phyloP scores from a whole-genome alignment of 2,329 filamentous ascomycete genomes.

The Ustulina deusta region DNA sequence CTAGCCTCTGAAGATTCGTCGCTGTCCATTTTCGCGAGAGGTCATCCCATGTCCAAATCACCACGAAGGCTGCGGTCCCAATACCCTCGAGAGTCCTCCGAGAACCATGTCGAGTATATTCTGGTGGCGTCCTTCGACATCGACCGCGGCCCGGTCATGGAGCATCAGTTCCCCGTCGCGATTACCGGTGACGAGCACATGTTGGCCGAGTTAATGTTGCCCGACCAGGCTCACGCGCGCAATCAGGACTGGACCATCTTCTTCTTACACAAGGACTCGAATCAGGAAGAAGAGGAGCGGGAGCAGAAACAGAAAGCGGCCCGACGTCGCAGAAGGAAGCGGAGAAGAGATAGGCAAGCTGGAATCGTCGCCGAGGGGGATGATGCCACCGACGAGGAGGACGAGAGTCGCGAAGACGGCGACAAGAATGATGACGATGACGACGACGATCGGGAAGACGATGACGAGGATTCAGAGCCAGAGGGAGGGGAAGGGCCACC shows the following conservation, averaged over 20 bases:
- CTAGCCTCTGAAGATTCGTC: conserved; percentile 71
- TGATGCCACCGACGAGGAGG: conserved; percentile 57
- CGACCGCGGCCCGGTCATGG: conserved; percentile 95
- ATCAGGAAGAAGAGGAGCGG: conserved; percentile 82
- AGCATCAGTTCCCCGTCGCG: conserved; percentile 94
- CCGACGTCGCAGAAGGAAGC: conserved; percentile 63
- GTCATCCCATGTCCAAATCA: conserved; percentile 64
- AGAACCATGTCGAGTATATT: conserved; percentile 99
- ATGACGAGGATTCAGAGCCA: conserved; percentile 66
- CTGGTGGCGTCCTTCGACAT: conserved; percentile 98
- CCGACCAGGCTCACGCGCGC: conserved; percentile 93
- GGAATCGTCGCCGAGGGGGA: conserved; percentile 61
- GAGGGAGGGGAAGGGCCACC: conserved; percentile 86
- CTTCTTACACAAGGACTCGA: conserved; percentile 96
- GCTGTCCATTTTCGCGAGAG: conserved; percentile 63
- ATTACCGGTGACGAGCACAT: conserved; percentile 98
- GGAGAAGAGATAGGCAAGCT: conserved; percentile 63
- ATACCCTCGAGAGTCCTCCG: conserved; percentile 77
- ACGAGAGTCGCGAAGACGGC: conserved; percentile 61
- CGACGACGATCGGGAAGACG: conserved; percentile 61
- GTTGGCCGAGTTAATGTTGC: conserved; percentile 97
- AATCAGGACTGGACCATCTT: conserved; percentile 99
- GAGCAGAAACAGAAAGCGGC: conserved; percentile 70
- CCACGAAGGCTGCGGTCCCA: conserved; percentile 75
- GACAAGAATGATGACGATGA: conserved; percentile 61